Evolutionary conservation across 2,329 filamentous ascomycete genomes (phyloP).

Genomic region (Teratosphaeria epicoccoides): DNA sequence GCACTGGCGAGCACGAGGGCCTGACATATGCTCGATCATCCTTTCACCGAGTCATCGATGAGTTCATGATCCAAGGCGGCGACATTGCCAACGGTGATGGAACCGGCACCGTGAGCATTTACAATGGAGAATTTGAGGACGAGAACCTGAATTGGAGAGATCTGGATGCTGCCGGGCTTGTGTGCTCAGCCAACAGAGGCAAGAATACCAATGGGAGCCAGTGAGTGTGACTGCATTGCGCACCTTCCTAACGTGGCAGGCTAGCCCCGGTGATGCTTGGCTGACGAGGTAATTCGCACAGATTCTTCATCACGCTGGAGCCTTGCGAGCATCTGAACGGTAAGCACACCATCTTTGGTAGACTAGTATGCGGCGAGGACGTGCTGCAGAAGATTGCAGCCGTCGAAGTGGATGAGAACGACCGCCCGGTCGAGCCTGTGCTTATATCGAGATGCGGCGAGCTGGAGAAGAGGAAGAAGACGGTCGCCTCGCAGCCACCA

Average conservation of each 20-base stretch:
- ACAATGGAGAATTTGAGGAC: slow-evolving; percentile 31
- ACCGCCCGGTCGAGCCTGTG: slow-evolving; percentile 27
- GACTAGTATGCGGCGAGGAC: slow-evolving; percentile 28
- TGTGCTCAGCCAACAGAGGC: slow-evolving; percentile 34
- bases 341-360: slow-evolving; percentile 34
- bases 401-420: slow-evolving; percentile 28
- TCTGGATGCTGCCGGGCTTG: slow-evolving; percentile 30
- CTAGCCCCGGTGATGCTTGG: background rate
- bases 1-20: slow-evolving; percentile 29
- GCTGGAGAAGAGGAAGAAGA: slow-evolving; percentile 26
- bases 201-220: slow-evolving; percentile 33
- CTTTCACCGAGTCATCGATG: slow-evolving; percentile 34
- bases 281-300: slow-evolving; percentile 8
- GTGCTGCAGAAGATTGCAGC: slow-evolving; percentile 26
- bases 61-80: slow-evolving; percentile 37
- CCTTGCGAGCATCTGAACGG: slow-evolving; percentile 30
- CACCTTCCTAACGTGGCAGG: background rate
- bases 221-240: slow-evolving; percentile 13
- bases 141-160: slow-evolving; percentile 33
- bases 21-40: slow-evolving; percentile 29
- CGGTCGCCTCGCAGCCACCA: slow-evolving; percentile 4
- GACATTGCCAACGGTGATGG: slow-evolving; percentile 33
- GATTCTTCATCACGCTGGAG: slow-evolving; percentile 34
- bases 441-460: slow-evolving; percentile 31
- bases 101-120: slow-evolving; percentile 32